Conservation (phyloP, 2,329 filamentous ascomycete species). For the Aspergillus clavatus region DNA sequence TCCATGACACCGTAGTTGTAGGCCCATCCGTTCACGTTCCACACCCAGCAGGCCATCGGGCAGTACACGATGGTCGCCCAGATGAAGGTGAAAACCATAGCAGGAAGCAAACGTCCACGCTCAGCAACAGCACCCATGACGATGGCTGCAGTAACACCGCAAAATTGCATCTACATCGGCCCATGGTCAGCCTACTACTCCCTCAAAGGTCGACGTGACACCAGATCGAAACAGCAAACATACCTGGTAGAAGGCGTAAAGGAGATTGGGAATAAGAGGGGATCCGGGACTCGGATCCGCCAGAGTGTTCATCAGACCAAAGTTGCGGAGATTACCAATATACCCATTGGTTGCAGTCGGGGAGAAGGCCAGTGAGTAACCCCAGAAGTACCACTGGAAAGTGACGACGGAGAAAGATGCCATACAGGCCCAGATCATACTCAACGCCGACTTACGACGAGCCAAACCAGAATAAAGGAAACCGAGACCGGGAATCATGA, state of each 20-base stretch:
- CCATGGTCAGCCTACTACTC: not conserved
- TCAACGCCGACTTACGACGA: constrained; percentile 94
- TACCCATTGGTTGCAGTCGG: constrained; percentile 75
- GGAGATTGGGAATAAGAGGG: constrained; percentile 78
- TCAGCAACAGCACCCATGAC: constrained; percentile 89
- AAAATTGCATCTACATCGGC: constrained; percentile 81
- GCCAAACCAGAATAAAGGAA: constrained; percentile 97
- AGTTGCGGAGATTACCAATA: constrained; percentile 86
- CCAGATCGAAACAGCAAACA: constrained; percentile 18
- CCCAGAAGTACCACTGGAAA: constrained; percentile 99
- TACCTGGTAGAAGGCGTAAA: constrained; percentile 93
- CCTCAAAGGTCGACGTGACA: not conserved
- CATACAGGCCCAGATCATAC: constrained; percentile 97
- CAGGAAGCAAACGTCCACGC: constrained; percentile 84
- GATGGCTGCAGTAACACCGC: constrained; percentile 84
- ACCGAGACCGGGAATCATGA: constrained; percentile 95
- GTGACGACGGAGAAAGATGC: constrained; percentile 84
- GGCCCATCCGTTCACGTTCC: constrained; percentile 92
- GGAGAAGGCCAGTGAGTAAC: constrained; percentile 92
- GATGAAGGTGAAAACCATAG: constrained; percentile 91
- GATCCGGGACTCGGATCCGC: constrained; percentile 82
- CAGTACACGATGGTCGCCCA: constrained; percentile 98
- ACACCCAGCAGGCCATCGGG: constrained; percentile 92
- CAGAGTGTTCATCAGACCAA: constrained; percentile 80
- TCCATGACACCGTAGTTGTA: constrained; percentile 88